These are phyloP conservation scores for Zancudomyces culisetae DNA, from an alignment of 371 early-diverging fungal species.

Conservation along the genomic window DNA sequence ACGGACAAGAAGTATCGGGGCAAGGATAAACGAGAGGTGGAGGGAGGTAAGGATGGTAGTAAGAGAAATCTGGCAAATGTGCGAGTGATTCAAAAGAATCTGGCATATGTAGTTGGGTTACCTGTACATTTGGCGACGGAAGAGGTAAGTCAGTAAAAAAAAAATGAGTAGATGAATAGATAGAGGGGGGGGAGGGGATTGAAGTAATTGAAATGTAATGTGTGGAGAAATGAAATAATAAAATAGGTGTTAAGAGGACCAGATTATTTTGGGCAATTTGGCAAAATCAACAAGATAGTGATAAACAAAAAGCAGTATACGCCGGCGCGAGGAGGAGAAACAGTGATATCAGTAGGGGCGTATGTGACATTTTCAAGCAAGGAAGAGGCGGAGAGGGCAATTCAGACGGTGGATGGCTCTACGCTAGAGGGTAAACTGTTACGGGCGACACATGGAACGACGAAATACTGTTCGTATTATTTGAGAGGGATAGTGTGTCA, in stretches of 20 bases:
- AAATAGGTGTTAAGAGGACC: slow-evolving; percentile 44
- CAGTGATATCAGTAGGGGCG: slow-evolving; percentile 33
- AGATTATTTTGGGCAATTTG: slow-evolving; percentile 95
- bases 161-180: neutral
- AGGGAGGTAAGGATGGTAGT: slow-evolving; percentile 63
- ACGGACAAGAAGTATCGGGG: slow-evolving; percentile 74
- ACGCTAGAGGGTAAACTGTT: slow-evolving; percentile 70
- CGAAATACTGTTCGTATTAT: slow-evolving; percentile 92
- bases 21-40: slow-evolving; percentile 69
- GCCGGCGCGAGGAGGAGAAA: slow-evolving; percentile 1
- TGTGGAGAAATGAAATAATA: neutral
- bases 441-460: slow-evolving; percentile 85
- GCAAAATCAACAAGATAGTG: slow-evolving; percentile 82
- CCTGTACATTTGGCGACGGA: slow-evolving; percentile 66
- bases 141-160: slow-evolving; percentile 36
- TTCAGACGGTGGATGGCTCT: slow-evolving; percentile 82
- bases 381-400: slow-evolving; percentile 78
- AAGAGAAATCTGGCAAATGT: slow-evolving; percentile 74
- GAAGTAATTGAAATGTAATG: neutral
- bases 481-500: slow-evolving; percentile 77
- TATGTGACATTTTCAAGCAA: slow-evolving; percentile 75
- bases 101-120: slow-evolving; percentile 87
- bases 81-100: slow-evolving; percentile 83
- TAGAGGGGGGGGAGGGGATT: neutral
- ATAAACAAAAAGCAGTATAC: slow-evolving; percentile 29